These are phyloP conservation scores for Amanita rubescens DNA, from an alignment of 768 basidiomycete species.

Conservation along the genomic window DNA sequence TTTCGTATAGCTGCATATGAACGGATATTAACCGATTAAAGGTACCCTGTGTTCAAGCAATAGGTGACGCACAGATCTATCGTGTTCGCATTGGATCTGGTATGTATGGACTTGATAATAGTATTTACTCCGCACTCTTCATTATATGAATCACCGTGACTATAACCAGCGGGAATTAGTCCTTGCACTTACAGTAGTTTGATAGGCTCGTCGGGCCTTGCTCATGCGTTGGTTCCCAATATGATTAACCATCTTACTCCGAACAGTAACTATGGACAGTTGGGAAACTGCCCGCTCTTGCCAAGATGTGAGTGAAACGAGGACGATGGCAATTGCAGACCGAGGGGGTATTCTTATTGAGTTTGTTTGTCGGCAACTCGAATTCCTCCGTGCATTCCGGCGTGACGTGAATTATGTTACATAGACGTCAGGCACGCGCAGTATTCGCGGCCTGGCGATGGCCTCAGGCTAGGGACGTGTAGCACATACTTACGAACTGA, in stretches of 20 bases:
- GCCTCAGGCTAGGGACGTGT: background rate
- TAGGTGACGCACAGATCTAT: conserved; percentile 4
- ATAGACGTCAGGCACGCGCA: conserved; percentile 5
- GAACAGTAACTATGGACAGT: background rate
- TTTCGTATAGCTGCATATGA: conserved; percentile 1
- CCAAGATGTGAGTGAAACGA: background rate
- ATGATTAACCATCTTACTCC: conserved; percentile 2
- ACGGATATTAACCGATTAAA: conserved; percentile 7
- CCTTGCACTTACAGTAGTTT: conserved; percentile 5
- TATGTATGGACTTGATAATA: background rate
- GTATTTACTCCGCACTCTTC: conserved; percentile 1
- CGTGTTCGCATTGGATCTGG: background rate
- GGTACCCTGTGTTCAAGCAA: conserved; percentile 2
- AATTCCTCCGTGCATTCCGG: background rate
- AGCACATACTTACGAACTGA: background rate
- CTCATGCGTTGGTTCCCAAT: background rate
- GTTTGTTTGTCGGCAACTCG: background rate
- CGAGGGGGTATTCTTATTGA: background rate
- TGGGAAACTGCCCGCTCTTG: background rate
- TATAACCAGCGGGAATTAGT: conserved; percentile 7
- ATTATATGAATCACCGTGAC: conserved; percentile 9
- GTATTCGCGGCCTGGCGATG: conserved; percentile 8
- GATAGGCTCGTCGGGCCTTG: conserved; percentile 8
- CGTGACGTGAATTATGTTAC: conserved; percentile 5
- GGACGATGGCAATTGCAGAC: background rate